Percentiles rank a stretch among this genome's conserved stretches.
Evolutionary conservation across 1,139 yeast genomes (phyloP).

Genomic region (Kodamaea anthophila): DNA sequence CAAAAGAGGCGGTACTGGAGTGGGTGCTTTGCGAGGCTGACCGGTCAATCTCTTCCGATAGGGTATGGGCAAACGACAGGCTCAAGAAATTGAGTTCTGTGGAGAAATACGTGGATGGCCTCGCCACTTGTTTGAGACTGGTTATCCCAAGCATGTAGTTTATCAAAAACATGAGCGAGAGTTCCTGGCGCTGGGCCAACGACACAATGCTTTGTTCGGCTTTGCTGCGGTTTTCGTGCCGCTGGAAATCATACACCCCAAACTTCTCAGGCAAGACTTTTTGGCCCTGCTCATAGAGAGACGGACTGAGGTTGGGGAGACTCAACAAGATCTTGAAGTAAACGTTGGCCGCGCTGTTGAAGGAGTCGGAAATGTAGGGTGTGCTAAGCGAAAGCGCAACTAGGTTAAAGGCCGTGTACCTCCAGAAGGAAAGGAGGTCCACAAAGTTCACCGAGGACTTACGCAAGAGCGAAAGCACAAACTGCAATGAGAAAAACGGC

Average conservation of each 20-base stretch:
- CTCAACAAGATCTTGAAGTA: slow-evolving; percentile 22
- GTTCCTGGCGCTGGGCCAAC: slow-evolving; percentile 26
- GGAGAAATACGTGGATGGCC: slow-evolving; percentile 14
- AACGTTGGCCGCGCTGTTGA: slow-evolving; percentile 18
- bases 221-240: slow-evolving; percentile 1
- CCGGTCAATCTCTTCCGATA: slow-evolving; percentile 22
- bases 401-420: slow-evolving; percentile 28
- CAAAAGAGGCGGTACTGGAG: slow-evolving; percentile 17
- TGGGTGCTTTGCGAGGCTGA: slow-evolving; percentile 22
- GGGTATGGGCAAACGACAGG: slow-evolving; percentile 16
- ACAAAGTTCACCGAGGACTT: slow-evolving; percentile 13
- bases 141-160: slow-evolving; percentile 21
- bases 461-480: slow-evolving; percentile 18
- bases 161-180: slow-evolving; percentile 26
- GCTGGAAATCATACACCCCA: slow-evolving; percentile 4
- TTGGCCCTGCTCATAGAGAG: slow-evolving; percentile 10
- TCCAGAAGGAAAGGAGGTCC: slow-evolving; percentile 23
- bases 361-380: slow-evolving; percentile 6
- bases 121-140: slow-evolving; percentile 17
- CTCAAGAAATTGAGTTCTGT: slow-evolving; percentile 19
- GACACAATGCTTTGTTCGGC: slow-evolving; percentile 10
- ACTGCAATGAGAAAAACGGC: slow-evolving; percentile 13
- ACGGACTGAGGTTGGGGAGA: slow-evolving; percentile 22
- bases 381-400: slow-evolving; percentile 13
- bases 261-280: slow-evolving; percentile 2